Evolutionary conservation across 176 grass and related monocot genomes (phyloP).

Genomic region (Dendrocalamus sinicus): DNA sequence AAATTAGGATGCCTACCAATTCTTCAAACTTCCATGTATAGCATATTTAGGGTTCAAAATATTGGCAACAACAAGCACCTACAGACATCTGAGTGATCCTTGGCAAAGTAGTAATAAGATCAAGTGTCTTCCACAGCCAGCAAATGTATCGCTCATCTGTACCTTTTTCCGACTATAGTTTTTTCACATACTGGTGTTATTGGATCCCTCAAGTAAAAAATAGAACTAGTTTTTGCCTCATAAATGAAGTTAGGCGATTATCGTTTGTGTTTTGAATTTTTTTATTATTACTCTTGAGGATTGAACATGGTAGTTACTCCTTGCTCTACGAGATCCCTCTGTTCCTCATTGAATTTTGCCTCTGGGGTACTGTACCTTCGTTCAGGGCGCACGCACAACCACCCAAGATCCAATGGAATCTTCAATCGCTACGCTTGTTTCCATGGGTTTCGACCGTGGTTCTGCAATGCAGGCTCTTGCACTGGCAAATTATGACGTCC

Average conservation of each 20-base stretch:
- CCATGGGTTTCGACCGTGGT: constrained; percentile 85
- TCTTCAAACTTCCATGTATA: not conserved
- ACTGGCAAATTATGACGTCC: constrained; percentile 71
- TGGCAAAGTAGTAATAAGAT: not conserved
- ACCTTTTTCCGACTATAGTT: not conserved
- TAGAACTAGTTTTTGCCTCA: not conserved
- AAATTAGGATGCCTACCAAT: not conserved
- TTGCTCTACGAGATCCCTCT: not conserved
- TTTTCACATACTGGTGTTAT: not conserved
- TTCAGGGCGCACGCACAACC: constrained; percentile 27
- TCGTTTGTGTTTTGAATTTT: not conserved
- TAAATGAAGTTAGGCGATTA: not conserved
- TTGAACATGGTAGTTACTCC: not conserved
- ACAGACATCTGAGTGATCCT: not conserved
- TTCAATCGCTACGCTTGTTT: constrained; percentile 62
- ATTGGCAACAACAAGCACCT: not conserved
- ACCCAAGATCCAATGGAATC: constrained; percentile 50
- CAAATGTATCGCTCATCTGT: not conserved
- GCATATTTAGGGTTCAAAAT: not conserved
- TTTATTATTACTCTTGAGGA: not conserved
- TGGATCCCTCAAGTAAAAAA: not conserved
- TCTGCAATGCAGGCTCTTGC: constrained; percentile 75
- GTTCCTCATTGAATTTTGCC: constrained; percentile 11
- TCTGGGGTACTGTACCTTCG: not conserved
- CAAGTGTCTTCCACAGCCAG: not conserved